Conservation (phyloP, 1,284 basidiomycete species). For the Leccinum angustisporum region DNA sequence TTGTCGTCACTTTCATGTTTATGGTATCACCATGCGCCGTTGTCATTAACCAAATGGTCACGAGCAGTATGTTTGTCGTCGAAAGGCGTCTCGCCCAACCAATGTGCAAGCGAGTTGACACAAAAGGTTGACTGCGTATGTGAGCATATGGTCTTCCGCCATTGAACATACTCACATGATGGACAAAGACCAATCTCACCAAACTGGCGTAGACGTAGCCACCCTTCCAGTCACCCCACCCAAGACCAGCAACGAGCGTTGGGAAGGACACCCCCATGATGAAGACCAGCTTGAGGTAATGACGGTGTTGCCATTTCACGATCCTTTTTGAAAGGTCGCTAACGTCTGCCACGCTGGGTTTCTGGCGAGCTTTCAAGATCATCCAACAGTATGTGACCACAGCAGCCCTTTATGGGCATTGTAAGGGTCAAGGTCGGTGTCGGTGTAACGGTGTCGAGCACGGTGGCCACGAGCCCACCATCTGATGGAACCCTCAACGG, state of each 20-base stretch:
- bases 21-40: too few relatives aligned
- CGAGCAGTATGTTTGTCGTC: constrained; percentile 95
- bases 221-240: constrained; percentile 84
- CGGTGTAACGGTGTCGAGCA: constrained; percentile 46
- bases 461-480: not conserved
- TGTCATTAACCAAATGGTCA: constrained; percentile 86
- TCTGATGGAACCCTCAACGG: constrained; percentile 43
- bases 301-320: constrained; percentile 85
- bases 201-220: constrained; percentile 89
- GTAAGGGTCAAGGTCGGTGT: constrained; percentile 94
- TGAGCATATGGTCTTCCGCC: constrained; percentile 8
- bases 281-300: constrained; percentile 74
- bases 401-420: constrained; percentile 83
- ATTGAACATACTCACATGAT: constrained; percentile 64
- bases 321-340: constrained; percentile 82
- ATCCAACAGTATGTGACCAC: constrained; percentile 90
- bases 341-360: constrained; percentile 86
- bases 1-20: too few relatives aligned
- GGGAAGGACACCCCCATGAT: constrained; percentile 76
- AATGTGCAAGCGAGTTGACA: constrained; percentile 93
- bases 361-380: constrained; percentile 85
- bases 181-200: constrained; percentile 80
- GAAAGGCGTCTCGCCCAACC: constrained; percentile 89
- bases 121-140: constrained; percentile 81
- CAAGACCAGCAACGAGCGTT: constrained; percentile 71